A percentile compares a stretch with the other conserved stretches of the same genome.
phyloP scores from a whole-genome alignment of 2,329 filamentous ascomycete species.

The Sphaceloma murrayae region DNA sequence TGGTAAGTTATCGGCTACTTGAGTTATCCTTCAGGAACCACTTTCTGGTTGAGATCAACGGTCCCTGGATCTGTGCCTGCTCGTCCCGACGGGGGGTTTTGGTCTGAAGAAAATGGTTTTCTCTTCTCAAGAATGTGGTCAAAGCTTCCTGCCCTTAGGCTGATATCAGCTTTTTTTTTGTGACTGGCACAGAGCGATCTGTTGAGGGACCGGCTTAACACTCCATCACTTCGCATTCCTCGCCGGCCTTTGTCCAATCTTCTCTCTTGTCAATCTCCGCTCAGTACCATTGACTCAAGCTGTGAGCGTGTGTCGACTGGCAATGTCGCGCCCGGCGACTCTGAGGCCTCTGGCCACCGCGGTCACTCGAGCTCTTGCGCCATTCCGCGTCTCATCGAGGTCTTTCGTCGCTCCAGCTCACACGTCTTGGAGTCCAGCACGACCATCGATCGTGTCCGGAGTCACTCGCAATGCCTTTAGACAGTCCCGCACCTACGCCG shows the following conservation, averaged over 20 bases:
- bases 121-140: not conserved
- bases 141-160: slow-evolving; percentile 1
- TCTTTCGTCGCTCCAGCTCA: not conserved
- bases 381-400: not conserved
- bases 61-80: not conserved
- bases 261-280: not conserved
- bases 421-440: not conserved
- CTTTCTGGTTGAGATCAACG: slow-evolving; percentile 13
- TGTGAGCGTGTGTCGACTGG: not conserved
- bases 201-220: not conserved
- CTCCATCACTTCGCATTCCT: slow-evolving; percentile 6
- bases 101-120: not conserved
- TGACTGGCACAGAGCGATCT: not conserved
- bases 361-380: slow-evolving; percentile 1
- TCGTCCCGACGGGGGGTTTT: slow-evolving; percentile 5
- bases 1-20: no score
- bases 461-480: slow-evolving; percentile 22
- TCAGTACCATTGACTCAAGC: no score
- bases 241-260: not conserved
- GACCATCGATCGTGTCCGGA: slow-evolving; percentile 9
- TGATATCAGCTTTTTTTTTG: slow-evolving; percentile 1
- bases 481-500: slow-evolving; percentile 25
- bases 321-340: slow-evolving; percentile 13
- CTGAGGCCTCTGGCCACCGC: slow-evolving; percentile 12
- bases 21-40: no score